phyloP scores from a whole-genome alignment of 2,329 filamentous ascomycete species.

The Paramyrothecium sp. region DNA sequence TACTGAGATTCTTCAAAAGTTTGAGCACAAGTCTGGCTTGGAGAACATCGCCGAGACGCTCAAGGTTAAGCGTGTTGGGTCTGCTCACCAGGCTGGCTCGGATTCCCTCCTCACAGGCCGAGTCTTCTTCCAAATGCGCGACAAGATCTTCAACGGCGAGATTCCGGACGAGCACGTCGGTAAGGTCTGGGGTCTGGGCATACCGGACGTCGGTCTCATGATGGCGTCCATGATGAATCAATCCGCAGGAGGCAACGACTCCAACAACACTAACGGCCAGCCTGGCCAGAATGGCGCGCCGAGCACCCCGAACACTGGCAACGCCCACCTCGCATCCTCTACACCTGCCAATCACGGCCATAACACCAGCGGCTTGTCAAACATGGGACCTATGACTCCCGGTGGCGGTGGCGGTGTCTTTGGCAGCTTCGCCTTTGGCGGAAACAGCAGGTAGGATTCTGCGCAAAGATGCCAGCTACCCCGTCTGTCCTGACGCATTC shows the following conservation, averaged over 20 bases:
- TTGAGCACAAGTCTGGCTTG: conserved; percentile 87
- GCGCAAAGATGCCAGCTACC: conserved; percentile 9
- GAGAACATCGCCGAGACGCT: conserved; percentile 93
- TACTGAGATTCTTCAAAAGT: conserved; percentile 74
- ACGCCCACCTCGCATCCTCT: conserved; percentile 40
- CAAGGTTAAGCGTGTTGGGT: conserved; percentile 83
- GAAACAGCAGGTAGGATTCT: conserved; percentile 31
- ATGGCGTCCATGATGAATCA: conserved; percentile 32
- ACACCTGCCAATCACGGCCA: conserved; percentile 49
- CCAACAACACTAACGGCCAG: conserved; percentile 34
- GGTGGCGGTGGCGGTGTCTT: conserved; percentile 74
- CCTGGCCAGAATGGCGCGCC: conserved; percentile 47
- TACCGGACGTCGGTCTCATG: conserved; percentile 56
- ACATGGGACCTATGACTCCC: conserved; percentile 74
- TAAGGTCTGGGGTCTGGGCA: conserved; percentile 90
- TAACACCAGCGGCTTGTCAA: conserved; percentile 54
- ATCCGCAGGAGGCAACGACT: conserved; percentile 27
- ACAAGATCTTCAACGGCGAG: conserved; percentile 80
- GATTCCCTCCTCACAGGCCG: conserved; percentile 91
- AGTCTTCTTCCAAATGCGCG: conserved; percentile 91
- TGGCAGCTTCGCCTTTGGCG: conserved; percentile 65
- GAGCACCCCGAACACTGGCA: conserved; percentile 68
- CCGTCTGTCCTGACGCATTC: conserved; percentile 2
- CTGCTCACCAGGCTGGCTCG: conserved; percentile 88
- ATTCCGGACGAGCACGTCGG: conserved; percentile 81